Evolutionary conservation across 176 grass and related monocot genomes (phyloP), one percentile per base, ranked within the genome.

Genomic region (Phyllostachys edulis): DNA sequence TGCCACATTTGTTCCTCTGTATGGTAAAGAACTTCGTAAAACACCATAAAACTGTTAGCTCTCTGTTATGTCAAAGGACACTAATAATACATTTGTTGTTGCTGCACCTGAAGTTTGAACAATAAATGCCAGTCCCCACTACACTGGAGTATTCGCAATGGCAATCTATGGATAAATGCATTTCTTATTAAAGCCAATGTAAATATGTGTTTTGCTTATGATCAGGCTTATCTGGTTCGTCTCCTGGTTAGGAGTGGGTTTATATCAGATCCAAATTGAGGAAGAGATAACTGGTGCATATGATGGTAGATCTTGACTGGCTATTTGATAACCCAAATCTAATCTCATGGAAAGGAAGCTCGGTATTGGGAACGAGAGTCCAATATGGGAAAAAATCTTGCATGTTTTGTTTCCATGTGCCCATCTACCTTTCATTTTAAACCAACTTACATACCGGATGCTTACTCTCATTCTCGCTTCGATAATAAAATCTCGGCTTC

Each of bases 51-150:
- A 77, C 6, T 77, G 27, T 71, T 71, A 41, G 21, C 5, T 14
- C 5, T 16, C 7, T 4, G 20, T 60, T 27, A 29, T 38, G 63
- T 15, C 38, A 52, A 72, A 76, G 42, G 81, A 40, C 36, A 56
- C 3, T 17, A 71, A n/a, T 2, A 40, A 20, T 18, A 71, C 21
- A 27, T 36, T 20, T 11, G 27, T 64, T 74, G 50, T n/a, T 84
- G 36, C 40, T n/a, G 39, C 40, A 34, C 37, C 67, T 73, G n/a
- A 73, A 56, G 41, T 69, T 85, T 75, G 6, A 49, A 80, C 7
- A 75, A 42, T 12, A 57, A 80, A 5, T 11, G 18, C 5, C 18
- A 34, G 5, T 56, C 54, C 12, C 24, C 15, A 65, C 11, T 45
- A 15, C 17, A 76, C 14, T 80, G 18, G 42, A 18, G 29, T 69